Base-by-base conservation (phyloP, 441 rosid species). In the Erodium chrysanthum region DNA sequence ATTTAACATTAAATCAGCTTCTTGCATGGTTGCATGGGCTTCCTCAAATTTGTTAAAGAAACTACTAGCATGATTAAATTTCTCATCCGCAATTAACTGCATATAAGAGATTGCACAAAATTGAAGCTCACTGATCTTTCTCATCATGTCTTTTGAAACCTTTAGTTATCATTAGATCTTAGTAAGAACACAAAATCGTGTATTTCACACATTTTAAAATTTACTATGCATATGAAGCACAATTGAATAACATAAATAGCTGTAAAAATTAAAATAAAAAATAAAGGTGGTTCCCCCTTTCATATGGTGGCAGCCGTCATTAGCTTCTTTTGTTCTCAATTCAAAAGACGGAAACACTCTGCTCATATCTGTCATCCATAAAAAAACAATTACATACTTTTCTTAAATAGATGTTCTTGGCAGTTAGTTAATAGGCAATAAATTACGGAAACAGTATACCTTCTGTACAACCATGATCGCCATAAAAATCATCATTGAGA, bases 1-100 rank as follows among this genome's bases (percentile, higher is more conserved):
- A 69, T 84, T 85, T 75, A 90, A 73, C 83, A 84, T 79, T 66
- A 73, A 71, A 79, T 87, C 92, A 80, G 96, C 96, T 80, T 92
- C 96, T 74, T 75, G 81, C 84, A 92, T 87, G 76, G 88, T 83
- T 68, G 78, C 82, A 78, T 74, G 84, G 72, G 87, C 86, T 76
- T 82, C 90, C 77, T 87, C 89, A 82, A 86, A 84, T 66, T 82
- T 86, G 54, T 74, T 72, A n/a, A 85, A 79, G 89, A 88, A 87
- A 56, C 75, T 74, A 77, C 74, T 67, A 50, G 74, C 82, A 71
- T 72, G 82, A 76, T 65, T 76, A 69, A 69, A 72, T 72, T 80
- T 84, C 60, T 85, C 78, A 62, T 71, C 70, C 22, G 75, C 68
- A 73, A 66, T 64, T 70, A 67, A 81, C 88, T 84, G 78, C 74